Conservation (phyloP, 345 rosid genomes). For the Fremontodendron californicum region DNA sequence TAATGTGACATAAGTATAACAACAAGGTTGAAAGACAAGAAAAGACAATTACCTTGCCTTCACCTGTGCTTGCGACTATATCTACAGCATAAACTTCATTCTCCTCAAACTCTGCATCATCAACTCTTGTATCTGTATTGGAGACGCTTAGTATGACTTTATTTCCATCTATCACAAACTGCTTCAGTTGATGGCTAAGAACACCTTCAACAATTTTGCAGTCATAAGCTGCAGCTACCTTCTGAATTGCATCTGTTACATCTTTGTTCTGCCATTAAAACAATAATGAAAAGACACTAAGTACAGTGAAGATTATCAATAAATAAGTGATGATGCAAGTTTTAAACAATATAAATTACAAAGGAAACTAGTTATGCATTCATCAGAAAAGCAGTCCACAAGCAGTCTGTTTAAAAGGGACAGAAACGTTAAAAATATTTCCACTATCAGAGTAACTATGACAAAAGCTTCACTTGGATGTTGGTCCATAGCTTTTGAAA, state of each 20-base stretch:
- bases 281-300: neutral
- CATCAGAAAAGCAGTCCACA: neutral
- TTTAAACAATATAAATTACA: neutral
- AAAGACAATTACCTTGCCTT: slow-evolving; percentile 77
- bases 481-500: slow-evolving; percentile 32
- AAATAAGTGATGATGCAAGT: neutral
- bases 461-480: slow-evolving; percentile 39
- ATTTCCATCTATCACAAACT: slow-evolving; percentile 80
- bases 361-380: neutral
- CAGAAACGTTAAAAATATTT: neutral
- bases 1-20: neutral
- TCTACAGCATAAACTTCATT: slow-evolving; percentile 87
- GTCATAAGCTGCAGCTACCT: slow-evolving; percentile 93
- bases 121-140: slow-evolving; percentile 83
- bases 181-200: slow-evolving; percentile 94
- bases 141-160: slow-evolving; percentile 69
- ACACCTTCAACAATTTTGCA: slow-evolving; percentile 98
- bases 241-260: slow-evolving; percentile 95
- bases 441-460: slow-evolving; percentile 45
- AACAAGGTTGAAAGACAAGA: neutral
- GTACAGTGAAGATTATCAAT: neutral
- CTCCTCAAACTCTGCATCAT: slow-evolving; percentile 92
- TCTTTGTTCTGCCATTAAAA: slow-evolving; percentile 71
- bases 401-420: neutral
- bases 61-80: slow-evolving; percentile 90